Evolutionary conservation across 2,329 filamentous ascomycete genomes (phyloP), one percentile per base, ranked within the genome.

Genomic region (Clarireedia homoeocarpa): DNA sequence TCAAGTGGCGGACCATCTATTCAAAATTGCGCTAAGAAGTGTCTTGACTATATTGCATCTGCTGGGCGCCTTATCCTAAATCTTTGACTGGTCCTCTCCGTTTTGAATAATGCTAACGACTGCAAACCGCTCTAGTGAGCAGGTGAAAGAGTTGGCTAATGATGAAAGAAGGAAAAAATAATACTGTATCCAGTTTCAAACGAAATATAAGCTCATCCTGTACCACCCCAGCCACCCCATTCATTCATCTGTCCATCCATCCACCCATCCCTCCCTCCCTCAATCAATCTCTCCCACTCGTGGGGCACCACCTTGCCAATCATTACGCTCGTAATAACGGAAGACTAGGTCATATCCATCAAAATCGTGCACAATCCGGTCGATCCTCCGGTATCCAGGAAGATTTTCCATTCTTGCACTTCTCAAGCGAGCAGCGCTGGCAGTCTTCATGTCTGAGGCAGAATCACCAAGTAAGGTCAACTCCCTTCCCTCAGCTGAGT

Each of bases 331-430:
- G 69, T 95, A 99, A 77, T 95, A 96, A 58, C 92, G 83, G 75
- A 99, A 99, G 47, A 99, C 87, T 39, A 99, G 78, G 71, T 97
- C 91, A 69, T 99, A 99, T 53, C 95, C 94, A 69, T 99, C 92
- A 65, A 99, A 85, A 67, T 97, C 91, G 71, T 99, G 94, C 51
- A 99, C 90, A 63, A 99, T 96, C 54, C 91, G 86, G 71, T 99
- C 94, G 53, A 96, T 82, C 20, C 94, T 83, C 59, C 87, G 83
- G 71, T 99, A 99, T 2, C 94, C 94, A 59, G 82, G 78, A 63
- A 99, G 88, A 51, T 78, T 78, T 66, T 97, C 91, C 73, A 69
- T 70, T 60, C 77, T 78, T 54, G 72, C 74, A 72, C 65, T 77
- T 71, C 55, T 72, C 65, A 57, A 71, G 70, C 58, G 72, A 70